Evolutionary conservation across 164 flowering plant species (phyloP).

Genomic region (Magnolia changhungtana): DNA sequence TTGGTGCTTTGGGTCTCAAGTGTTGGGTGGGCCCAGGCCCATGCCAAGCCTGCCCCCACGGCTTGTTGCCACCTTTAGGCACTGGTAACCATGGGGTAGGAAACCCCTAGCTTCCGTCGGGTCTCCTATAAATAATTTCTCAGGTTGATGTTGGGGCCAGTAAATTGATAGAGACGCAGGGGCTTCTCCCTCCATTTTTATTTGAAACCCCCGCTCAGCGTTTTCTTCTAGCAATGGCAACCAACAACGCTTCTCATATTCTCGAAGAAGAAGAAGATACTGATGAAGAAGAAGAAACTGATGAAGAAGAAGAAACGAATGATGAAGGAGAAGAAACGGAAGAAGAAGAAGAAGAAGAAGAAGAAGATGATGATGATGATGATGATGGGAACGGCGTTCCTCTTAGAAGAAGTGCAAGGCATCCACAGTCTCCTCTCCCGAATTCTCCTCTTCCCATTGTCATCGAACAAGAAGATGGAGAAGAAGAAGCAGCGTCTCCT

Average conservation of each 20-base stretch:
- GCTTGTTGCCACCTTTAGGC: too few relatives aligned
- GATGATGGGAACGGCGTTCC: not conserved
- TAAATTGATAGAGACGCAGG: too few relatives aligned
- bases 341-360: not conserved
- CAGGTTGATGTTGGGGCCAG: too few relatives aligned
- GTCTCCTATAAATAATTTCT: too few relatives aligned
- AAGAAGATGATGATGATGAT: not conserved
- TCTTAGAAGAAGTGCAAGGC: not conserved
- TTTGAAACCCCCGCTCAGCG: not conserved
- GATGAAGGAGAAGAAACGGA: not conserved
- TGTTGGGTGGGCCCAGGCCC: too few relatives aligned
- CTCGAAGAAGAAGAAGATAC: not conserved
- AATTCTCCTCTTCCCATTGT: not conserved
- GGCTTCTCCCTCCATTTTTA: too few relatives aligned
- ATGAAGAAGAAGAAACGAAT: not conserved
- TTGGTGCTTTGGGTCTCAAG: too few relatives aligned
- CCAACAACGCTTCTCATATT: not conserved
- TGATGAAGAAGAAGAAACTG: not conserved
- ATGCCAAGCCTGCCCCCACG: too few relatives aligned
- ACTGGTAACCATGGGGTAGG: too few relatives aligned
- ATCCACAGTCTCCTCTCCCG: not conserved
- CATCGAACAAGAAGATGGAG: not conserved
- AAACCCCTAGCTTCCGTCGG: too few relatives aligned
- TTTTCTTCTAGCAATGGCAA: not conserved
- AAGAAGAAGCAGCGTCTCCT: not conserved